Base-by-base conservation (phyloP, 176 grass and related monocot species). In the Oryza officinalis region DNA sequence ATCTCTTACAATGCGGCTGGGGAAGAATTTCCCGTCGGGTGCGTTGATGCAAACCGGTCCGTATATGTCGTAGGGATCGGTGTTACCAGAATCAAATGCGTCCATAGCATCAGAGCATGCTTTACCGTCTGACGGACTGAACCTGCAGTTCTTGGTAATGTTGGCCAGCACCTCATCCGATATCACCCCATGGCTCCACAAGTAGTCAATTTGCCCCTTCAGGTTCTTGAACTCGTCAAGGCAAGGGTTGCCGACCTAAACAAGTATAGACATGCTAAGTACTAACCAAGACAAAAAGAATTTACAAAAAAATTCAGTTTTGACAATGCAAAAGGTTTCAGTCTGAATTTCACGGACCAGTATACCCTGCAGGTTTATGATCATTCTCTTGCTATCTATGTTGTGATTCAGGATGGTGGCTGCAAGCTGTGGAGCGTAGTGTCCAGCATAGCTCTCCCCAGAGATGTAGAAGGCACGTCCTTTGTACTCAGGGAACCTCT, bases 391-490 rank as follows among this genome's bases (percentile, higher is more conserved):
- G 4, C 66, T 65, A 1, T 73, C 64, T 11, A 9, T 45, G 31
- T 83, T 88, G 33, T 82, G 22, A 7, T 22, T 27, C 13, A 88
- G 22, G n/a, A 92, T 82, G 28, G 33, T 68, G 20, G 74, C 72
- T 0, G 90, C 71, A 43, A 88, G 82, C 41, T 85, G 31, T 5
- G 90, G 86, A 14, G 74, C 74, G 26, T 86, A 92, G 70, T 88
- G 86, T 0, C 90, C 90, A 2, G 78, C 77, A 20, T 73, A 92
- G 77, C 86, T 88, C 81, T 92, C 86, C 8, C 90, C 86, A 1
- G 76, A 69, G 27, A 92, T 86, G 77, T 82, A 92, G 50, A 92
- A 92, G 26, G 84, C 27, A 3, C 72, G 57, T 0, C 6, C 61
- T 2, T 83, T 88, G 25, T 88, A 88, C 8, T 83, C 75, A 0